Evolutionary conservation across 2,329 filamentous ascomycete genomes (phyloP).

Genomic region (Alternaria angustiovoidea): DNA sequence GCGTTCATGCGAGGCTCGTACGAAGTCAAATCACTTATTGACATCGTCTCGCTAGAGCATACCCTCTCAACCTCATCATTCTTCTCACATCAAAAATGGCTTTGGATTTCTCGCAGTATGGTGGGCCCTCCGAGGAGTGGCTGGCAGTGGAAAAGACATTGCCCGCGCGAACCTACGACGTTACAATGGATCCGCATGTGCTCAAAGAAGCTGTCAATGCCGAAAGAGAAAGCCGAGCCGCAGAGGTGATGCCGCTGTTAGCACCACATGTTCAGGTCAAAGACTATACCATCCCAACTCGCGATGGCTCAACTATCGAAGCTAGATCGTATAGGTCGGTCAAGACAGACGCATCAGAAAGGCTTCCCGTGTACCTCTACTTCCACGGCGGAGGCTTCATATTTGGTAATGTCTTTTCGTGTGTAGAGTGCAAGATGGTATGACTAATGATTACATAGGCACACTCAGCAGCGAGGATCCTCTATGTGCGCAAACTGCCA

Average conservation of each 20-base stretch:
- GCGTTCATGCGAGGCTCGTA: background rate
- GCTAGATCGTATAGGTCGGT: constrained; percentile 59
- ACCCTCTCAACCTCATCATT: too few species aligned
- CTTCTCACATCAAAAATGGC: background rate
- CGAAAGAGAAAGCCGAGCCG: constrained; percentile 29
- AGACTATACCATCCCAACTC: constrained; percentile 49
- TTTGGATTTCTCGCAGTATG: constrained; percentile 17
- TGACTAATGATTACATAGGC: background rate
- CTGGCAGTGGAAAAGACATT: constrained; percentile 42
- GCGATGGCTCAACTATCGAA: constrained; percentile 57
- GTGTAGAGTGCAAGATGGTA: rapidly evolving
- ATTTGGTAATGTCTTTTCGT: constrained; percentile 52
- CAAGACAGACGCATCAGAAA: constrained; percentile 39
- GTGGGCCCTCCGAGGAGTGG: constrained; percentile 39
- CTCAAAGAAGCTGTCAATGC: constrained; percentile 32
- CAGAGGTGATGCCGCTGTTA: constrained; percentile 30
- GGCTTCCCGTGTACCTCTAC: constrained; percentile 59
- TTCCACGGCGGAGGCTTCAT: constrained; percentile 65
- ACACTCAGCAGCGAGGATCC: constrained; percentile 63
- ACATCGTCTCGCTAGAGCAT: background rate
- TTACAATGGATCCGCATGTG: constrained; percentile 21
- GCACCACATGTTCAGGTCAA: constrained; percentile 30
- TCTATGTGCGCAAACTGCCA: constrained; percentile 59
- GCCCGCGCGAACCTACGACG: constrained; percentile 33
- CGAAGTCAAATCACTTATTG: background rate